Base-by-base conservation (phyloP, 2,329 filamentous ascomycete genomes). In the Fusarium papillatum region DNA sequence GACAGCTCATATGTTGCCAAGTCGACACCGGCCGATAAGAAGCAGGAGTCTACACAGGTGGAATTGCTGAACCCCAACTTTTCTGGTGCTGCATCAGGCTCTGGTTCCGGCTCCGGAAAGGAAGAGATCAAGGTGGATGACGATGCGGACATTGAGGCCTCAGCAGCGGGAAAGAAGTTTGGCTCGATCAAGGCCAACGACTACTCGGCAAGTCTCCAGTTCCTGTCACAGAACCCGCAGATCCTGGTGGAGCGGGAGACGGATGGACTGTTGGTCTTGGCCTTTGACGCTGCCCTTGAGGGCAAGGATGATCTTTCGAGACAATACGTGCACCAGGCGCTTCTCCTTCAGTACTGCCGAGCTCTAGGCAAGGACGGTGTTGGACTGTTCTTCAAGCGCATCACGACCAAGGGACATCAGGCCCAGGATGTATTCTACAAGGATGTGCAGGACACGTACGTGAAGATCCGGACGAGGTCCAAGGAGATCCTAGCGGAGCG, bases 341-440 rank as follows among this genome's bases (percentile, higher is more conserved):
- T 98, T 19, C 88, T 99, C 16, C 87, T 99, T 48, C 97, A 99
- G 84, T 99, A 99, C 87, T 99, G 97, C 86, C 92, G 96, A 13
- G 93, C 95, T 50, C 89, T 99, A 9, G 96, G 96, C 72, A 92
- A 91, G 76, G 95, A 98, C 80, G 96, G 96, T 26, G 95, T 98
- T 11, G 90, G 92, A 8, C 86, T 98, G 36, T 99, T 99, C 88
- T 99, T 99, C 90, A 98, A 97, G 86, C 94, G 96, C 69, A 96
- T 99, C 83, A 97, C 94, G 26, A 98, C 94, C 5, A 92, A 92
- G 79, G 95, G 93, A 38, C 96, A 99, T 85, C 94, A 98, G 85
- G 97, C 97, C 9, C 93, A 94, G 80, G 95, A 95, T 55, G 90
- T 98, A 55, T 99, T 99, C 87, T 92, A 91, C 82, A 96, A 98